A percentile compares a stretch with the other conserved stretches of the same genome.
Evolutionary conservation across 2,329 filamentous ascomycete genomes (phyloP).

Genomic region (Parafenestella ontariensis): DNA sequence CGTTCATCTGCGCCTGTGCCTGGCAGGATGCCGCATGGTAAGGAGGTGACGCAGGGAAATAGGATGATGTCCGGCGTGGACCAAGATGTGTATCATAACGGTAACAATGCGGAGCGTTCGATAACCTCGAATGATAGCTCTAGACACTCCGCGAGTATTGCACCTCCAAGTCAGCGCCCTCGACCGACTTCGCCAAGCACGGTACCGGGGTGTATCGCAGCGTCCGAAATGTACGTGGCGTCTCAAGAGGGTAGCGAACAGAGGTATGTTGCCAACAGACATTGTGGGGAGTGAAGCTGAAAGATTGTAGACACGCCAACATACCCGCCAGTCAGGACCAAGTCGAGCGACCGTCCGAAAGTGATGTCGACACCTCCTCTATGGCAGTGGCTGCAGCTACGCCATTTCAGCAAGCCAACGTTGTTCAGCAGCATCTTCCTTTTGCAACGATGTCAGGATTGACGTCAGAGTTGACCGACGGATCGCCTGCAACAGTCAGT

Average conservation of each 20-base stretch:
- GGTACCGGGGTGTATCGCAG: neutral
- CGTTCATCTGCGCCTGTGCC: neutral
- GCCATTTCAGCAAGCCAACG: no score
- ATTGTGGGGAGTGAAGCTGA: no score
- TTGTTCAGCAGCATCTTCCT: no score
- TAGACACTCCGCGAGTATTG: neutral
- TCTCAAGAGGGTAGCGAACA: neutral
- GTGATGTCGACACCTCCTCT: neutral
- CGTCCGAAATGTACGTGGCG: neutral
- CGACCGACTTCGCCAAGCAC: neutral
- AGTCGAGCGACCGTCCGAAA: neutral
- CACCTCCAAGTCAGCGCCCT: neutral
- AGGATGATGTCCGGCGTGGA: no score
- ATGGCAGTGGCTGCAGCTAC: no score
- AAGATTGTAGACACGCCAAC: no score
- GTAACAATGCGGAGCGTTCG: neutral
- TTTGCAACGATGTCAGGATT: no score
- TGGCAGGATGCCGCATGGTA: neutral
- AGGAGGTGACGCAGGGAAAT: no score
- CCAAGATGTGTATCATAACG: neutral
- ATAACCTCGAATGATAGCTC: neutral
- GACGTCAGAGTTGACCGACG: neutral
- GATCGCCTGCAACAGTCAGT: neutral
- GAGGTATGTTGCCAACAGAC: neutral
- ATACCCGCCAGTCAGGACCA: no score